phyloP scores from a whole-genome alignment of 805 yeast species.

The Saccharomycopsis amapae region DNA sequence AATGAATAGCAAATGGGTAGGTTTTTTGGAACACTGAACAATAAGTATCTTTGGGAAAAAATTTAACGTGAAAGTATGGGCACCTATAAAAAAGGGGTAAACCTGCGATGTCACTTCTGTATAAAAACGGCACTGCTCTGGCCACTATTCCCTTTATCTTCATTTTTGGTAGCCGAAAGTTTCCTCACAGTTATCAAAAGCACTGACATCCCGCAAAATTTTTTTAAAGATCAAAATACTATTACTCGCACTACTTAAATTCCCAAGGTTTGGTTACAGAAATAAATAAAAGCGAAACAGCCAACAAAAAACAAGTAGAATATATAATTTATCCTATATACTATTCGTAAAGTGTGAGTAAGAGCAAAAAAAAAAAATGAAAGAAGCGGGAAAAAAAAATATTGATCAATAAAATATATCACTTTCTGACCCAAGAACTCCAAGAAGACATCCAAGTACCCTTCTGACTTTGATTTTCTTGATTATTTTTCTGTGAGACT shows the following conservation, averaged over 20 bases:
- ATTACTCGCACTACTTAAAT: too few species aligned
- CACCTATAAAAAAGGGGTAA: background rate
- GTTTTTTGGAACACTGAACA: slow-evolving; percentile 6
- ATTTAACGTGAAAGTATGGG: slow-evolving; percentile 4
- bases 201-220: too few species aligned
- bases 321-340: too few species aligned
- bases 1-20: slow-evolving; percentile 7
- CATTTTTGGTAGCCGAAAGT: background rate
- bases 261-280: too few species aligned
- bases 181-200: background rate
- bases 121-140: background rate
- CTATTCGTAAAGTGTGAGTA: too few species aligned
- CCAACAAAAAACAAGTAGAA: too few species aligned
- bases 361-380: too few species aligned
- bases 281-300: too few species aligned
- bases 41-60: slow-evolving; percentile 3
- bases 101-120: background rate
- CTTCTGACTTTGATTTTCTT: background rate
- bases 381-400: background rate
- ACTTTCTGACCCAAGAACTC: slow-evolving; percentile 20
- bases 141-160: background rate
- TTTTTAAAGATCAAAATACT: too few species aligned
- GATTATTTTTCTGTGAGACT: background rate
- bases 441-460: slow-evolving; percentile 15
- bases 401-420: background rate